Evolutionary conservation across 257 asterid species (phyloP).

Genomic region (Paraleonurus japonicus): DNA sequence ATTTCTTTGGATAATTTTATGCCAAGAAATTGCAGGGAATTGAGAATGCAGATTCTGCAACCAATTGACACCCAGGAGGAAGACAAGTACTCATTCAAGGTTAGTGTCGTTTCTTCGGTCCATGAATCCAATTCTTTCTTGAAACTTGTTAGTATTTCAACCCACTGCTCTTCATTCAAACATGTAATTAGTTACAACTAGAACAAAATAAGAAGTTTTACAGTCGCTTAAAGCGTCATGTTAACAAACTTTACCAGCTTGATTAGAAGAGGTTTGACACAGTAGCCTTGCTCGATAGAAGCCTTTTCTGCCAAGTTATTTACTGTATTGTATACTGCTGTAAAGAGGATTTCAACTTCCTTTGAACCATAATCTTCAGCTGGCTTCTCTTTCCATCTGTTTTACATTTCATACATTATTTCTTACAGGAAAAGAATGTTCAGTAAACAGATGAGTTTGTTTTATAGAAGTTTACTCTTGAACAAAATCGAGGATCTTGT

Average conservation of each 20-base stretch:
- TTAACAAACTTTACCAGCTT: slow-evolving; percentile 25
- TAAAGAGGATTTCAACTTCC: slow-evolving; percentile 32
- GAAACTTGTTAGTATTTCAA: slow-evolving; percentile 19
- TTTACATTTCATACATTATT: not conserved
- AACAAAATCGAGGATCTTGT: slow-evolving; percentile 27
- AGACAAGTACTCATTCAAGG: slow-evolving; percentile 36
- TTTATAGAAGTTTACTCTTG: slow-evolving; percentile 24
- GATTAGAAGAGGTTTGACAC: slow-evolving; percentile 28
- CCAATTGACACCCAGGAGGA: slow-evolving; percentile 23
- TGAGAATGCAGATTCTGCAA: slow-evolving; percentile 25
- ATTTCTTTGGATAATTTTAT: slow-evolving; percentile 25
- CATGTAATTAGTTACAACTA: not conserved
- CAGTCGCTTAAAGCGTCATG: too few species aligned
- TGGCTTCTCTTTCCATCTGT: slow-evolving; percentile 44
- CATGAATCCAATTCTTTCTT: slow-evolving; percentile 30
- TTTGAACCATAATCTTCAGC: slow-evolving; percentile 19
- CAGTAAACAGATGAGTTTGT: not conserved
- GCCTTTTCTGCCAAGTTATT: slow-evolving; percentile 41
- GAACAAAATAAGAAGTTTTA: not conserved
- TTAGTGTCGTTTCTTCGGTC: slow-evolving; percentile 17
- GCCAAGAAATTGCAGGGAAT: slow-evolving; percentile 28
- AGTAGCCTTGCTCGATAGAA: slow-evolving; percentile 33
- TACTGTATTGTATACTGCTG: slow-evolving; percentile 33
- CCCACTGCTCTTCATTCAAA: slow-evolving; percentile 30
- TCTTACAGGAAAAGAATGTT: not conserved